A percentile compares a stretch with the other conserved stretches of the same genome.
Evolutionary conservation across 352 stramenopile genomes (phyloP).

Genomic region (Phytophthora niederhauseri): DNA sequence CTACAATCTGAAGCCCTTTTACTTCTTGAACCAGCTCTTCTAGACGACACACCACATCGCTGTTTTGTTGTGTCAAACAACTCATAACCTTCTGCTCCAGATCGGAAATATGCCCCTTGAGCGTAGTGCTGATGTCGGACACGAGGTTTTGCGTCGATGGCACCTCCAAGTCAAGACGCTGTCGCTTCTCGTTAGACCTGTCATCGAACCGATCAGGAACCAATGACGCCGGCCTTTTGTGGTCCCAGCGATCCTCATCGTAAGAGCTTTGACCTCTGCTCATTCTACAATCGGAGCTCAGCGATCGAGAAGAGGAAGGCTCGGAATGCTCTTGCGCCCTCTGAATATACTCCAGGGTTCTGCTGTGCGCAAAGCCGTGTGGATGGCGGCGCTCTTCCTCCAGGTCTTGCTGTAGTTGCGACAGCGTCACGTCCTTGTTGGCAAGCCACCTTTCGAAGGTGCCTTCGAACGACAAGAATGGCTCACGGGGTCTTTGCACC

Average conservation of each 20-base stretch:
- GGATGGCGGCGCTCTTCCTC: neutral
- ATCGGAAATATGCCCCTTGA: neutral
- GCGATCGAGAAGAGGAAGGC: neutral
- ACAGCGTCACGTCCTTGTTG: neutral
- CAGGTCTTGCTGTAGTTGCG: neutral
- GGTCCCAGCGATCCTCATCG: neutral
- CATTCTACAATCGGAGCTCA: neutral
- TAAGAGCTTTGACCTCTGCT: neutral
- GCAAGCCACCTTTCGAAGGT: neutral
- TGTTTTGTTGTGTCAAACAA: neutral
- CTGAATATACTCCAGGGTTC: neutral
- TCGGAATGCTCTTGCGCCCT: neutral
- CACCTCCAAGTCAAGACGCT: neutral
- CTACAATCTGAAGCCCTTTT: neutral
- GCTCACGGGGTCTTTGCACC: neutral
- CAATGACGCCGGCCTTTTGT: neutral
- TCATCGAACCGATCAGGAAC: neutral
- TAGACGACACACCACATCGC: neutral
- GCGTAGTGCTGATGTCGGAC: neutral
- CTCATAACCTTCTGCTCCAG: neutral
- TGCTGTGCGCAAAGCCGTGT: neutral
- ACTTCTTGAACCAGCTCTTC: neutral
- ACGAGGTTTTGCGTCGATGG: neutral
- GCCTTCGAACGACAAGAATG: neutral
- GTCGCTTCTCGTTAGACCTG: neutral